phyloP scores from a whole-genome alignment of 2,329 filamentous ascomycete species.

The Gyromitra esculenta region DNA sequence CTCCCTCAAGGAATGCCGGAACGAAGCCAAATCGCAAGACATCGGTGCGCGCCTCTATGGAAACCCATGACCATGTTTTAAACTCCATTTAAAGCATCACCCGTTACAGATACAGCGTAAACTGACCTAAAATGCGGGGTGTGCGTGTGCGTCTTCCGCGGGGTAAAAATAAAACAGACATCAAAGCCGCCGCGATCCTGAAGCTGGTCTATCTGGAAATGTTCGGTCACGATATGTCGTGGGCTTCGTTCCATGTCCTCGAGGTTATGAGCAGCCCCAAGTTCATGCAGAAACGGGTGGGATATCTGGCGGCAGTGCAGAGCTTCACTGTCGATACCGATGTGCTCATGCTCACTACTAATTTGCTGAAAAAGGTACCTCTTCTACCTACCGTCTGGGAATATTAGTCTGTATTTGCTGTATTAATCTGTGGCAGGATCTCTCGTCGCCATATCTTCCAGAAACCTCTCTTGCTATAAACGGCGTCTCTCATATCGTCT shows the following conservation, averaged over 20 bases:
- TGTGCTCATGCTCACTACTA: constrained; percentile 96
- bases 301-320: constrained; percentile 93
- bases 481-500: constrained; percentile 94
- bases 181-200: constrained; percentile 93
- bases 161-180: constrained; percentile 67
- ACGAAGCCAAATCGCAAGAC: constrained; percentile 90
- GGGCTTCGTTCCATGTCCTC: constrained; percentile 97
- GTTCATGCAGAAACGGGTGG: constrained; percentile 93
- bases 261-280: constrained; percentile 98
- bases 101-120: constrained; percentile 6
- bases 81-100: background rate
- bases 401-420: constrained; percentile 56
- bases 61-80: background rate
- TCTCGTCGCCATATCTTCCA: constrained; percentile 75
- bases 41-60: constrained; percentile 25
- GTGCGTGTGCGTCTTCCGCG: constrained; percentile 27
- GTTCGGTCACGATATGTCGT: constrained; percentile 99
- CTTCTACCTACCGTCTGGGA: background rate
- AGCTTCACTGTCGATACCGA: constrained; percentile 96
- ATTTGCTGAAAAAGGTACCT: constrained; percentile 85
- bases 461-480: constrained; percentile 86
- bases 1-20: constrained; percentile 91
- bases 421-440: constrained; percentile 67
- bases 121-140: constrained; percentile 44
- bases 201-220: constrained; percentile 98